These are phyloP conservation scores for Aristolochia fimbriata DNA, from an alignment of 164 flowering plant species.

Conservation along the genomic window DNA sequence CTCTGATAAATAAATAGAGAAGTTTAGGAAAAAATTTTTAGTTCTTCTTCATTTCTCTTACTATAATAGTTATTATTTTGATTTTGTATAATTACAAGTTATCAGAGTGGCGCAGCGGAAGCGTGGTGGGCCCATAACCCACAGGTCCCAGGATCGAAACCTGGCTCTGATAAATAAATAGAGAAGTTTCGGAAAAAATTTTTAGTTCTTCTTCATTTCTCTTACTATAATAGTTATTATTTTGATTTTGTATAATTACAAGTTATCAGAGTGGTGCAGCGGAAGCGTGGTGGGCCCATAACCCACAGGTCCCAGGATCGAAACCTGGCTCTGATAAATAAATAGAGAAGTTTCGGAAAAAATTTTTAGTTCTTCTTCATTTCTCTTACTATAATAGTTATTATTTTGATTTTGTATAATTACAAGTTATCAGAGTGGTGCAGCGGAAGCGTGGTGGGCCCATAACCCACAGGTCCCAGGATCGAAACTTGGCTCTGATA, in stretches of 20 bases:
- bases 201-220: neutral
- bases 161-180: constrained; percentile 84
- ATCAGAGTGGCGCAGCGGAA: constrained; percentile 99
- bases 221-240: too few relatives aligned
- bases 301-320: constrained; percentile 99
- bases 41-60: too few relatives aligned
- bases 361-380: neutral
- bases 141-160: constrained; percentile 99
- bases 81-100: too few relatives aligned
- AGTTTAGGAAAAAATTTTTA: too few relatives aligned
- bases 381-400: too few relatives aligned
- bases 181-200: neutral
- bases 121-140: constrained; percentile 99
- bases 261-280: constrained; percentile 99
- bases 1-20: too few relatives aligned
- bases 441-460: constrained; percentile 99
- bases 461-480: constrained; percentile 99
- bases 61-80: too few relatives aligned
- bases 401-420: too few relatives aligned
- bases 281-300: constrained; percentile 99
- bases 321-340: constrained; percentile 99
- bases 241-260: too few relatives aligned
- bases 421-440: constrained; percentile 99
- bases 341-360: neutral
- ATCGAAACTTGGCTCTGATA: constrained; percentile 99